Conservation (phyloP, 164 flowering plant species). For the Magnolia sinica region DNA sequence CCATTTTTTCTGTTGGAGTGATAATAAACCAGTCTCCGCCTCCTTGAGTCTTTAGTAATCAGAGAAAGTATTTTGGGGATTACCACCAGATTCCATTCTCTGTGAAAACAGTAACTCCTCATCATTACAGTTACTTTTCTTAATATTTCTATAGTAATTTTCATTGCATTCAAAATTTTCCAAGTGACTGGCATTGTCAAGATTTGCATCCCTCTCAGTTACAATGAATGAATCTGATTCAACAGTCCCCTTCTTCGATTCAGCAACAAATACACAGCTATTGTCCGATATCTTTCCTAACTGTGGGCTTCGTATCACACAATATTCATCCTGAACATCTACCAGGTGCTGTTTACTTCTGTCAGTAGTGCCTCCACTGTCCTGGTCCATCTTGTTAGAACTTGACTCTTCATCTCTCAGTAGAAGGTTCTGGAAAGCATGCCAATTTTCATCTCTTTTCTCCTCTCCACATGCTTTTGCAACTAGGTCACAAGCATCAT, state of each 20-base stretch:
- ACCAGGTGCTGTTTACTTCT: conserved; percentile 13
- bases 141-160: conserved; percentile 26
- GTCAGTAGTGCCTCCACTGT: neutral
- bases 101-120: conserved; percentile 50
- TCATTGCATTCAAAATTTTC: conserved; percentile 38
- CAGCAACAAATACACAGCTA: conserved; percentile 16
- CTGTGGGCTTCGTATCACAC: conserved; percentile 21
- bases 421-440: conserved; percentile 73
- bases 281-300: conserved; percentile 21
- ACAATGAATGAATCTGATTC: conserved; percentile 55
- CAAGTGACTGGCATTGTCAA: conserved; percentile 24
- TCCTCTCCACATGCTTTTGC: conserved; percentile 25
- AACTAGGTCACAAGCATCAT: conserved; percentile 24
- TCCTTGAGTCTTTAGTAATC: conserved; percentile 37
- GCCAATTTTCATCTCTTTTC: conserved; percentile 54
- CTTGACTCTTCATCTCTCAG: conserved; percentile 48
- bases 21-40: conserved; percentile 61
- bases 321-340: conserved; percentile 33
- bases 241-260: conserved; percentile 30
- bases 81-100: conserved; percentile 26
- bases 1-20: conserved; percentile 34
- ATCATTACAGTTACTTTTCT: conserved; percentile 28
- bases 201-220: conserved; percentile 25
- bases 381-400: conserved; percentile 17
- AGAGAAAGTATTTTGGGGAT: conserved; percentile 19